A percentile compares a stretch with the other conserved stretches of the same genome.
These are phyloP conservation scores for Solanum hybrid DNA, from an alignment of 305 asterid species.

Conservation along the genomic window DNA sequence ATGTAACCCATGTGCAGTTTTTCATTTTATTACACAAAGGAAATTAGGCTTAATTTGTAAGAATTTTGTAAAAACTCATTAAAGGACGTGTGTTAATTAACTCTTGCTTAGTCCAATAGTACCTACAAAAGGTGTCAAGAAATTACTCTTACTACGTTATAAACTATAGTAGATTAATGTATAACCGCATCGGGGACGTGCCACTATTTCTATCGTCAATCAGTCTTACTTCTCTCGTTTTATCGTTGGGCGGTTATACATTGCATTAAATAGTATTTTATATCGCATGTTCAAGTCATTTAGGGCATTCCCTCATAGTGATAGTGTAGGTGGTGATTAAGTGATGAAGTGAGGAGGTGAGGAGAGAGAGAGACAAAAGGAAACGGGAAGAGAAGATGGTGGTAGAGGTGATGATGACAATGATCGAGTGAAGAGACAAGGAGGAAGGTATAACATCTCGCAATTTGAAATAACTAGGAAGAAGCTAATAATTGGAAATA, in stretches of 20 bases:
- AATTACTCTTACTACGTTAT: neutral
- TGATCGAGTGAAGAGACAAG: neutral
- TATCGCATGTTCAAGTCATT: too few relatives aligned
- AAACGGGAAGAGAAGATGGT: too few relatives aligned
- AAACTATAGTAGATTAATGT: neutral
- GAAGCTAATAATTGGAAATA: too few relatives aligned
- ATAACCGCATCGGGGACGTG: neutral
- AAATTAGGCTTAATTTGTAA: neutral
- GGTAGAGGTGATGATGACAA: neutral
- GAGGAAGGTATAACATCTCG: neutral
- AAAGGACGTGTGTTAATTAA: neutral
- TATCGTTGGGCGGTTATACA: too few relatives aligned
- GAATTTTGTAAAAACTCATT: neutral
- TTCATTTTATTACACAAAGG: neutral
- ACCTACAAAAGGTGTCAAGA: neutral
- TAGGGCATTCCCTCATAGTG: too few relatives aligned
- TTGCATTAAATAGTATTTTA: too few relatives aligned
- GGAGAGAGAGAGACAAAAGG: too few relatives aligned
- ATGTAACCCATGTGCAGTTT: neutral
- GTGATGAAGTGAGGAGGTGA: too few relatives aligned
- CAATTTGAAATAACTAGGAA: too few relatives aligned
- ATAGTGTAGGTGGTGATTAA: neutral
- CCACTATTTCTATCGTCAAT: neutral
- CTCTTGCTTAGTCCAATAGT: neutral
- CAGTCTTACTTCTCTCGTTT: too few relatives aligned